Percentiles rank a stretch among this genome's conserved stretches.
These are phyloP conservation scores for Oxyria digyna DNA, from an alignment of 148 eudicot genomes.

Conservation along the genomic window DNA sequence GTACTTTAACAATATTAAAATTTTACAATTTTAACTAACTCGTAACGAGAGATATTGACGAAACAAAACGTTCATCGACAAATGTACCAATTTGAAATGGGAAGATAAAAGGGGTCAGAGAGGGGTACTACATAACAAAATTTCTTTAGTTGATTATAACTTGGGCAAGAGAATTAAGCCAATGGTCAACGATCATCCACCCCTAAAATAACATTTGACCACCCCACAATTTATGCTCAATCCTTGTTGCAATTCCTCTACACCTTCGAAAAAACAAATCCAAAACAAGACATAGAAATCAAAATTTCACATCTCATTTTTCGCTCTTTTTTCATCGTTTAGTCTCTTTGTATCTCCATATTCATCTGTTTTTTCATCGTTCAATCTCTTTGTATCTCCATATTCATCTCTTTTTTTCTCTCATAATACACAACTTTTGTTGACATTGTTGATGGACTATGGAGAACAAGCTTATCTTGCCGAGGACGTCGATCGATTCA, in stretches of 20 bases:
- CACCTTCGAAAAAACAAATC: background rate
- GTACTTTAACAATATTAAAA: too few species aligned
- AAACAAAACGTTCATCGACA: too few species aligned
- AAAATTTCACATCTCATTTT: background rate
- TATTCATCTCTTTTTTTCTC: background rate
- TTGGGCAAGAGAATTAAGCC: background rate
- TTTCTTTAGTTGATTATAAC: too few species aligned
- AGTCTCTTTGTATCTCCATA: too few species aligned
- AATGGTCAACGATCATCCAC: background rate
- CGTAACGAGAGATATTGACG: too few species aligned
- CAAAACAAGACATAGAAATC: background rate
- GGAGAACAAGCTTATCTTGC: background rate
- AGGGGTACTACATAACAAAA: too few species aligned
- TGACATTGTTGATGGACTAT: background rate
- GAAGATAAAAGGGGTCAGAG: too few species aligned
- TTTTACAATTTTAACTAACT: too few species aligned
- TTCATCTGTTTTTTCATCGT: background rate
- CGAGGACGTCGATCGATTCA: slow-evolving; percentile 1
- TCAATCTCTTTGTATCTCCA: background rate
- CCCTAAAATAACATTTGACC: background rate
- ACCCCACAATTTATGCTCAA: background rate
- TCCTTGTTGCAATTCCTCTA: background rate
- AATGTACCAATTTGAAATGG: too few species aligned
- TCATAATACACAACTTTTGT: background rate
- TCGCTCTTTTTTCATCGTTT: background rate